These are phyloP conservation scores for Diatrype stigma DNA, from an alignment of 2,329 filamentous ascomycete genomes.

Conservation along the genomic window DNA sequence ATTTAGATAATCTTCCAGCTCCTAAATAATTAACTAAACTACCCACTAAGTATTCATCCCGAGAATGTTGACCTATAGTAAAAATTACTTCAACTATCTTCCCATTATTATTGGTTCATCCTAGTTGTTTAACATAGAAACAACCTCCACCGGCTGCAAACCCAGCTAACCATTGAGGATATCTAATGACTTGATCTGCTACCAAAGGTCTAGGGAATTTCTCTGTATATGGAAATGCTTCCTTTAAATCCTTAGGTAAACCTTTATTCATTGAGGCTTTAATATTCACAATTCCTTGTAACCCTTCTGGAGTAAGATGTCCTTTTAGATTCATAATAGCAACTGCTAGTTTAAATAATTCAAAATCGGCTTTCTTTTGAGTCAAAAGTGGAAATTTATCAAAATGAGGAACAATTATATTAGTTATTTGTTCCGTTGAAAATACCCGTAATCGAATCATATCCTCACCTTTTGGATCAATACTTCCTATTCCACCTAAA, in stretches of 20 bases:
- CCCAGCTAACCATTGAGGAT: conserved; percentile 7
- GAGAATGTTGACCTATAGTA: conserved; percentile 4
- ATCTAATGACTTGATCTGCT: conserved; percentile 1
- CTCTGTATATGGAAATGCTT: conserved; percentile 4
- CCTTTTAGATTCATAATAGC: conserved; percentile 1
- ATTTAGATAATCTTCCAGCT: conserved; percentile 4
- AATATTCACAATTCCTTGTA: conserved; percentile 7
- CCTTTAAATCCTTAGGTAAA: conserved; percentile 7
- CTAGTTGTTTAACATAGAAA: conserved; percentile 5
- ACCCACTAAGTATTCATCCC: conserved; percentile 4
- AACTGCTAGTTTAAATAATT: neutral
- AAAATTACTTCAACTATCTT: conserved; percentile 5
- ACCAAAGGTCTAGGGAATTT: conserved; percentile 1
- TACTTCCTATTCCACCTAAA: conserved; percentile 5
- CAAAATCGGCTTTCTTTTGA: conserved; percentile 7
- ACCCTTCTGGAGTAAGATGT: conserved; percentile 5
- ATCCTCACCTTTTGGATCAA: conserved; percentile 3
- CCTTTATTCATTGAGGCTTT: conserved; percentile 8
- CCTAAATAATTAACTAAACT: conserved; percentile 5
- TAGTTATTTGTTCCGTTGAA: conserved; percentile 4
- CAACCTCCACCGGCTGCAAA: conserved; percentile 5
- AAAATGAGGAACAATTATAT: conserved; percentile 11
- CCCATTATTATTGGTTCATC: neutral
- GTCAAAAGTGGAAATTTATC: conserved; percentile 8
- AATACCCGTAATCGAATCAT: conserved; percentile 2